Conservation (phyloP, 2,329 filamentous ascomycete genomes). For the Xylariales sp. region DNA sequence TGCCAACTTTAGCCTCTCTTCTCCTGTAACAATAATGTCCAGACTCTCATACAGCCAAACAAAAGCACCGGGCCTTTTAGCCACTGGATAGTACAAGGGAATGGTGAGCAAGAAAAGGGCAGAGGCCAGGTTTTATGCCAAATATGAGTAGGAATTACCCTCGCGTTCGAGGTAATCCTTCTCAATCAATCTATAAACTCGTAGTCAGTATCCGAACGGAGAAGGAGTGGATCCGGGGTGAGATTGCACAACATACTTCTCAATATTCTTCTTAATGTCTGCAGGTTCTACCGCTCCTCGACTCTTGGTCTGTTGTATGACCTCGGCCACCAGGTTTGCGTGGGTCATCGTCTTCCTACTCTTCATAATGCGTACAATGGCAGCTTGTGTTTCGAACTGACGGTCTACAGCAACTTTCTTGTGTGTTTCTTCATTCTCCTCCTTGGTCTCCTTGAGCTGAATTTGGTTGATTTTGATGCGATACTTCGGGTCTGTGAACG, state of each 20-base stretch:
- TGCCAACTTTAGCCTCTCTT: too few relatives aligned
- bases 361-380: conserved; percentile 97
- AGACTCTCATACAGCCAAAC: too few relatives aligned
- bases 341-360: conserved; percentile 82
- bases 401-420: conserved; percentile 84
- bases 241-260: conserved; percentile 68
- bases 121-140: conserved; percentile 45
- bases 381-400: conserved; percentile 94
- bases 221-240: too few relatives aligned
- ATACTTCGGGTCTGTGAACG: conserved; percentile 76
- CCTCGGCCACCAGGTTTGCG: conserved; percentile 82
- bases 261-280: conserved; percentile 96
- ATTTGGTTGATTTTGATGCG: conserved; percentile 99
- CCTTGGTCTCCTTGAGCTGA: conserved; percentile 90
- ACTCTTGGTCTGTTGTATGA: conserved; percentile 84
- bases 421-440: conserved; percentile 92
- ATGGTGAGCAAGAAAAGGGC: not conserved
- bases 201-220: conserved; percentile 3
- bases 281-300: conserved; percentile 79
- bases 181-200: conserved; percentile 67
- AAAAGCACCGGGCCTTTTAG: too few relatives aligned
- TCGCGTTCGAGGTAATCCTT: conserved; percentile 89
- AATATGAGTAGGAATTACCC: conserved; percentile 65
- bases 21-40: too few relatives aligned
- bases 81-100: not conserved